These are phyloP conservation scores for Papiliotrema nemorosa DNA, from an alignment of 1,284 basidiomycete species.

Conservation along the genomic window DNA sequence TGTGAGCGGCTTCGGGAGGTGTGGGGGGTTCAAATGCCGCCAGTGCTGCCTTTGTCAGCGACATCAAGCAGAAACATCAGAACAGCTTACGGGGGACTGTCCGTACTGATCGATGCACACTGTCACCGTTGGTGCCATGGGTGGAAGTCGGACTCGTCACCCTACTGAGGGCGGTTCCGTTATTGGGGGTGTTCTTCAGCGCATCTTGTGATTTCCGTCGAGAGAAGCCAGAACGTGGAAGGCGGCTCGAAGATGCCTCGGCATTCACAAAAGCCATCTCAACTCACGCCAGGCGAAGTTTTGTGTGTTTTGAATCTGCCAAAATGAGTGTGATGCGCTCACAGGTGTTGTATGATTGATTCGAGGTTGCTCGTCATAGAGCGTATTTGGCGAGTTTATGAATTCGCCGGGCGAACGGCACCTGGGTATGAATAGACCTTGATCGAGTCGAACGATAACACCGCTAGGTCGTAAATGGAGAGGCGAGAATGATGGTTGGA, in stretches of 20 bases:
- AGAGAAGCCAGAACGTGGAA: not conserved
- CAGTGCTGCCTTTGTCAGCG: conserved; percentile 16
- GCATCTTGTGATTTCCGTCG: conserved; percentile 2
- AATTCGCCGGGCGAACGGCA: no score
- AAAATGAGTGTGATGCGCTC: no score
- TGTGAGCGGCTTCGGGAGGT: conserved; percentile 14
- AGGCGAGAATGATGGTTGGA: not conserved
- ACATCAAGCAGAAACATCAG: not conserved
- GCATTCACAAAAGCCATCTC: conserved; percentile 6
- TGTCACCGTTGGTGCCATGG: not conserved
- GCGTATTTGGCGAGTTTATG: no score
- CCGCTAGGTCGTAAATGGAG: not conserved
- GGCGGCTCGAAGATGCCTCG: conserved; percentile 13
- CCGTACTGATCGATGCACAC: conserved; percentile 22
- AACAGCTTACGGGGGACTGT: conserved; percentile 35
- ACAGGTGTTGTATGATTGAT: no score
- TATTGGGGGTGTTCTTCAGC: not conserved
- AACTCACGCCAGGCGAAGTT: no score
- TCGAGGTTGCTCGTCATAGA: no score
- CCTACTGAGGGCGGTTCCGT: not conserved
- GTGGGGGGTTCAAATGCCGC: conserved; percentile 33
- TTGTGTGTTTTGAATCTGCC: no score
- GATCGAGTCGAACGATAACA: no score
- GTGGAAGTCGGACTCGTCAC: not conserved
- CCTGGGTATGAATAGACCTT: no score